phyloP scores from a whole-genome alignment of 2,329 filamentous ascomycete genomes.

The Stagonosporopsis cucurbitacearum region DNA sequence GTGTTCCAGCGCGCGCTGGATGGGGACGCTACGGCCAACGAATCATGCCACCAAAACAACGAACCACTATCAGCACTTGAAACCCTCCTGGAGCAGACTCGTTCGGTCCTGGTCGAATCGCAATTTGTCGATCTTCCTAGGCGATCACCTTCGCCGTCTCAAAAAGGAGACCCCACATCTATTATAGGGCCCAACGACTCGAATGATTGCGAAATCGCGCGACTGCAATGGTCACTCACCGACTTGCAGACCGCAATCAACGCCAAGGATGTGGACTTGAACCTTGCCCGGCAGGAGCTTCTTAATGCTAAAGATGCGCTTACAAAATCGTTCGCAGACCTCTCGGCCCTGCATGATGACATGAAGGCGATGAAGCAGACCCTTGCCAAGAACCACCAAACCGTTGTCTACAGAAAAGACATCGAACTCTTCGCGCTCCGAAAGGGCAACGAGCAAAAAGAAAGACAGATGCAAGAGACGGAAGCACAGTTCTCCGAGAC shows the following conservation, averaged over 20 bases:
- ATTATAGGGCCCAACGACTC: slow-evolving; percentile 22
- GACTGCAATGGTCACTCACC: slow-evolving; percentile 35
- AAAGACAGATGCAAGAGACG: slow-evolving; percentile 40
- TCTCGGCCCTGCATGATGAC: slow-evolving; percentile 38
- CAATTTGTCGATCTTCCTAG: slow-evolving; percentile 14
- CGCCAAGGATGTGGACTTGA: slow-evolving; percentile 36
- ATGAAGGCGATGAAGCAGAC: slow-evolving; percentile 41
- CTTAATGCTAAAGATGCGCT: slow-evolving; percentile 38
- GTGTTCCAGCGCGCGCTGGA: slow-evolving; percentile 32
- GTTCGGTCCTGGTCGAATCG: slow-evolving; percentile 26
- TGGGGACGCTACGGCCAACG: slow-evolving; percentile 23
- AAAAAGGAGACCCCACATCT: slow-evolving; percentile 13
- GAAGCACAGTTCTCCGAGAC: slow-evolving; percentile 38
- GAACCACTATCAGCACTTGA: slow-evolving; percentile 32
- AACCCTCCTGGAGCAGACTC: slow-evolving; percentile 34
- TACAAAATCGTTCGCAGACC: slow-evolving; percentile 39
- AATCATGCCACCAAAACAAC: slow-evolving; percentile 23
- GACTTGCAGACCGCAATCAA: slow-evolving; percentile 37
- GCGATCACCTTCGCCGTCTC: slow-evolving; percentile 15
- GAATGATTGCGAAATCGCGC: slow-evolving; percentile 39
- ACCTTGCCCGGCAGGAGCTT: slow-evolving; percentile 34
- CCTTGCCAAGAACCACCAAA: slow-evolving; percentile 42
- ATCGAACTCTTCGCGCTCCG: slow-evolving; percentile 47
- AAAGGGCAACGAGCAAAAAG: slow-evolving; percentile 46
- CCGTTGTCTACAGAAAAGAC: slow-evolving; percentile 45